phyloP scores from a whole-genome alignment of 768 basidiomycete species.

The Mrakia frigida region DNA sequence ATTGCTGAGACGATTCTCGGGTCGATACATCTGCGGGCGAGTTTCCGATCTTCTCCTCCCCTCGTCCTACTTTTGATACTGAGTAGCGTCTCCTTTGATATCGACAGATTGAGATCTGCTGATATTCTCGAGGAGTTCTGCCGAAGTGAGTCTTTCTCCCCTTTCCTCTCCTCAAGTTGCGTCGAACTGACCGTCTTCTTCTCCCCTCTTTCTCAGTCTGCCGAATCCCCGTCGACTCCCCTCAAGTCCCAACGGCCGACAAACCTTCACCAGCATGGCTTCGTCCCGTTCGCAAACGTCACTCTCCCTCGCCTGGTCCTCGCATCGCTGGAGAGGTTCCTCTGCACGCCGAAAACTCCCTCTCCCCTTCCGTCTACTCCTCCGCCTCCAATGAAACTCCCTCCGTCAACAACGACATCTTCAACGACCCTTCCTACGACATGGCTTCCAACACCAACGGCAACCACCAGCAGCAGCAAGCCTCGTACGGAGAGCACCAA shows the following conservation, averaged over 20 bases:
- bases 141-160: constrained; percentile 56
- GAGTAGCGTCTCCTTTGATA: not conserved
- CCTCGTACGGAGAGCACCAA: not conserved
- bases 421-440: constrained; percentile 32
- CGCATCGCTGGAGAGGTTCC: not conserved
- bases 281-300: constrained; percentile 60
- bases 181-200: constrained; percentile 19
- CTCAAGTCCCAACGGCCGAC: constrained; percentile 51
- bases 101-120: constrained; percentile 63
- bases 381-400: constrained; percentile 20
- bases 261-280: constrained; percentile 71
- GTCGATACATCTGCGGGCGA: constrained; percentile 73
- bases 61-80: not conserved
- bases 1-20: constrained; percentile 79
- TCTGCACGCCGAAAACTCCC: not conserved
- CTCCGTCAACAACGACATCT: constrained; percentile 20
- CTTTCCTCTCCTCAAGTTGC: not conserved
- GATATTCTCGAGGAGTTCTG: constrained; percentile 95
- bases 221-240: constrained; percentile 70
- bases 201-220: constrained; percentile 57
- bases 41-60: not conserved
- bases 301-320: constrained; percentile 48
- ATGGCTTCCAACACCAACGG: not conserved
- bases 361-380: constrained; percentile 17
- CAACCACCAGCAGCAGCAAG: not conserved